Percentiles rank a stretch among this genome's conserved stretches.
These are phyloP conservation scores for Solanum etuberosum DNA, from an alignment of 257 asterid species.

Conservation along the genomic window DNA sequence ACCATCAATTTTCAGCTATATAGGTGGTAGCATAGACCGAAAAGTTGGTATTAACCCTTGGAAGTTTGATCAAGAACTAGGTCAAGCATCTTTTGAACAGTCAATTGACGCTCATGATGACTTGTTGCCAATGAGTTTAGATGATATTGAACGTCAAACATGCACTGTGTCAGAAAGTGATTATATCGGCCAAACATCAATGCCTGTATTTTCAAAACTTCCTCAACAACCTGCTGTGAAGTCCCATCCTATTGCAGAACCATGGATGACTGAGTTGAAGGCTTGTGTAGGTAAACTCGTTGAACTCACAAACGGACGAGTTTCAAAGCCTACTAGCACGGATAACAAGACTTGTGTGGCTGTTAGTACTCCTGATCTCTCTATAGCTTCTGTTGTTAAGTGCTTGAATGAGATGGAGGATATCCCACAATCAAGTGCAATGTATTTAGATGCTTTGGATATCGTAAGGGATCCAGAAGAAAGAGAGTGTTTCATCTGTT, in stretches of 20 bases:
- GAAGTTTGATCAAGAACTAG: constrained; percentile 41
- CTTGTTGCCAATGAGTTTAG: constrained; percentile 21
- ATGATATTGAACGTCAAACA: constrained; percentile 21
- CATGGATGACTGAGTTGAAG: constrained; percentile 60
- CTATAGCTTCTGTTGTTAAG: constrained; percentile 51
- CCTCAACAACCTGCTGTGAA: constrained; percentile 27
- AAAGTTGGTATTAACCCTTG: constrained; percentile 21
- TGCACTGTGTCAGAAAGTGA: constrained; percentile 18
- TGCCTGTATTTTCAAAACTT: constrained; percentile 22
- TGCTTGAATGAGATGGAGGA: constrained; percentile 80
- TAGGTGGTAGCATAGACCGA: constrained; percentile 23
- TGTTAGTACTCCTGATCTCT: constrained; percentile 42
- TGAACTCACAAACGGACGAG: constrained; percentile 41
- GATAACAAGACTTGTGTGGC: constrained; percentile 1
- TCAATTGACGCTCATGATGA: constrained; percentile 36
- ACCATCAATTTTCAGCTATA: constrained; percentile 15
- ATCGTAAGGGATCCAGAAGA: constrained; percentile 59
- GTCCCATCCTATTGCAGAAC: constrained; percentile 36
- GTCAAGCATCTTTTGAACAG: constrained; percentile 32
- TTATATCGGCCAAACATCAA: constrained; percentile 20
- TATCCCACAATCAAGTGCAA: constrained; percentile 68
- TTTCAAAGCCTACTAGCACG: constrained; percentile 19
- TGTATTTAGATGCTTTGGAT: constrained; percentile 90
- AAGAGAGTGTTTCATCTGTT: constrained; percentile 73
- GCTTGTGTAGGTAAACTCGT: constrained; percentile 57